A percentile compares a stretch with the other conserved stretches of the same genome.
Conservation (phyloP, 371 early-diverging fungal genomes). For the Syncephalastrum monosporum region DNA sequence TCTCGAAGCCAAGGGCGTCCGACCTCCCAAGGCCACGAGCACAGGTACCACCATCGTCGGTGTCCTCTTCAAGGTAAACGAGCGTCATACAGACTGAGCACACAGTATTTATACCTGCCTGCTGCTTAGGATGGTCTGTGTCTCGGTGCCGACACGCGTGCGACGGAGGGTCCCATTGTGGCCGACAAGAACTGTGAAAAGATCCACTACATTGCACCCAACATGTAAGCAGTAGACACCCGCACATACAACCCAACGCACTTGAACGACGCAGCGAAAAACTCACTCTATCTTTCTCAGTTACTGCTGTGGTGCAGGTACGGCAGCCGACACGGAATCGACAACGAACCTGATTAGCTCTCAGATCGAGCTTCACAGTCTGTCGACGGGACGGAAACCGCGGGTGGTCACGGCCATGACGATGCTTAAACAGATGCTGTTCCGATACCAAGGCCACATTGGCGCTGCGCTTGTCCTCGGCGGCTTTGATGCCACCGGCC, state of each 20-base stretch:
- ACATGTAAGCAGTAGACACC: constrained; percentile 65
- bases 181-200: constrained; percentile 99
- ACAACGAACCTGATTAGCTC: constrained; percentile 93
- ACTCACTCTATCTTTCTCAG: constrained; percentile 12
- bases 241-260: background rate
- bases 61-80: constrained; percentile 79
- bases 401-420: constrained; percentile 95
- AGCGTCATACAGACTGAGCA: background rate
- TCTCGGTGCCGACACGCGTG: constrained; percentile 99
- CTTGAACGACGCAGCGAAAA: too few species aligned
- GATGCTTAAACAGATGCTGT: constrained; percentile 95
- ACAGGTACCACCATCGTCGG: constrained; percentile 99
- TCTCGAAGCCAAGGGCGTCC: constrained; percentile 76
- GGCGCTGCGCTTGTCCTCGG: constrained; percentile 98
- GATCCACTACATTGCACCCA: constrained; percentile 98
- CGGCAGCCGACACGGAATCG: constrained; percentile 99
- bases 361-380: constrained; percentile 91
- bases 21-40: constrained; percentile 87
- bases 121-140: constrained; percentile 85
- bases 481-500: constrained; percentile 93
- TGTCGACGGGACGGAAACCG: constrained; percentile 88
- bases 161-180: constrained; percentile 98
- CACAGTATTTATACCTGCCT: background rate
- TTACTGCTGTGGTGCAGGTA: constrained; percentile 99
- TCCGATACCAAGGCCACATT: constrained; percentile 95